A percentile compares a stretch with the other conserved stretches of the same genome.
Conservation (phyloP, 2,329 filamentous ascomycete species). For the Sclerotinia trifoliorum region DNA sequence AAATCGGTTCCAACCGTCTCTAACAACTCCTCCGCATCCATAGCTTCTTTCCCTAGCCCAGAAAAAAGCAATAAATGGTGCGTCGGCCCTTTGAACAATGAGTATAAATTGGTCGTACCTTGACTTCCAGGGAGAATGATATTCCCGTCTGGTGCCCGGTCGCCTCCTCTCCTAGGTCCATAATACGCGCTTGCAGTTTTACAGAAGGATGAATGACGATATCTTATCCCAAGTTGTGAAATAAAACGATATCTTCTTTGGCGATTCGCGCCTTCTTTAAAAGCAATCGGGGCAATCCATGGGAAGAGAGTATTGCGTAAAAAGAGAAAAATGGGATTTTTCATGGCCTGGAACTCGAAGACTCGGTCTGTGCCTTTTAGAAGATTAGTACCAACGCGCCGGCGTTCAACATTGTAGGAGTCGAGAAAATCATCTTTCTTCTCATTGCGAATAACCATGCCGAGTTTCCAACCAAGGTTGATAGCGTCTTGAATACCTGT, state of each 20-base stretch:
- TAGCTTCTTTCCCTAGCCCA: slow-evolving; percentile 24
- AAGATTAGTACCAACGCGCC: slow-evolving; percentile 46
- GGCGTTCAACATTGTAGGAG: slow-evolving; percentile 50
- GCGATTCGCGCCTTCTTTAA: slow-evolving; percentile 31
- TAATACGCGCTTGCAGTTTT: slow-evolving; percentile 38
- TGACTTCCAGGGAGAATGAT: slow-evolving; percentile 26
- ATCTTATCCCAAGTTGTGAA: slow-evolving; percentile 46
- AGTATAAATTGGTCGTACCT: slow-evolving; percentile 32
- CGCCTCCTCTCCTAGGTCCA: slow-evolving; percentile 47
- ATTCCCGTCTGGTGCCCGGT: slow-evolving; percentile 46
- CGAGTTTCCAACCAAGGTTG: slow-evolving; percentile 43
- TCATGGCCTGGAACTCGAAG: slow-evolving; percentile 44
- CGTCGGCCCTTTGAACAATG: slow-evolving; percentile 33
- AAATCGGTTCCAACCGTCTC: slow-evolving; percentile 21
- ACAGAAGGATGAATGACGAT: slow-evolving; percentile 44
- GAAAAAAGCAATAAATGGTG: slow-evolving; percentile 42
- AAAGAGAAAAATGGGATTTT: slow-evolving; percentile 40
- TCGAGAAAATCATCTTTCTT: slow-evolving; percentile 45
- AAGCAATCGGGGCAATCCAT: slow-evolving; percentile 42
- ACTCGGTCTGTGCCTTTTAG: slow-evolving; percentile 45
- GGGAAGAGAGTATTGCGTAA: slow-evolving; percentile 46
- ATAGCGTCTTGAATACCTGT: slow-evolving; percentile 42
- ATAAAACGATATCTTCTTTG: slow-evolving; percentile 40
- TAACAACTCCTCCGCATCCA: slow-evolving; percentile 28
- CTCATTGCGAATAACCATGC: slow-evolving; percentile 35